Evolutionary conservation across 257 asterid species (phyloP), one percentile per base, ranked within the genome.

Genomic region (Rhazya stricta): DNA sequence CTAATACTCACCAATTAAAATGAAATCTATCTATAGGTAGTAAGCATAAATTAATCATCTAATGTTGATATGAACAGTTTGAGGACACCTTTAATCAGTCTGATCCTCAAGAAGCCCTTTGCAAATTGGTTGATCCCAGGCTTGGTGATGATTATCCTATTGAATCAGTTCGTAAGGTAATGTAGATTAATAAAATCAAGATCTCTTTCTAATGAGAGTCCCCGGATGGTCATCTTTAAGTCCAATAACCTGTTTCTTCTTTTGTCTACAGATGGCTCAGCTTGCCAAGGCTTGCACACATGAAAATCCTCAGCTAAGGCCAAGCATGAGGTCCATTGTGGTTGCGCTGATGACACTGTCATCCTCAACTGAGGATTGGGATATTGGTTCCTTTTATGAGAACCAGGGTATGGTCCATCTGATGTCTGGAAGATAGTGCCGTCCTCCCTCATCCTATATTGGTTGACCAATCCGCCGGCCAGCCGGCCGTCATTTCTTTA

Each of bases 311-410:
- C 97, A 84, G 71, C 74, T 89, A 23, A 86, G 98, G 81, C 97
- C 98, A 56, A 91, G 89, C 74, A 94, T 91, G 97, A 86, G 98
- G 72, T 89, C 97, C 9, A 86, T 91, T 74, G 98, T 91, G 27
- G 96, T 91, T 39, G 93, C 97, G 30, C 82, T 94, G 3, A 94
- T 91, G 98, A 94, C 98, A 62, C 75, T 91, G 0, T 91, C 97
- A 46, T 91, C 98, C 67, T 82, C 96, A 36, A 77, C 89, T 27
- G 96, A 86, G 88, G 94, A 90, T 81, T 94, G 98, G 94, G 93
- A 91, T 74, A 85, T 91, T 61, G 96, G 90, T 54, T 83, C 96
- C 27, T 90, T 89, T 60, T 91, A 88, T 74, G 91, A 91, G 76
- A 89, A 90, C 77, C 96, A 88, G 61, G 97, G 91, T 13, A 81